These are phyloP conservation scores for Talaromyces marneffei DNA, from an alignment of 2,329 filamentous ascomycete genomes.

Conservation along the genomic window DNA sequence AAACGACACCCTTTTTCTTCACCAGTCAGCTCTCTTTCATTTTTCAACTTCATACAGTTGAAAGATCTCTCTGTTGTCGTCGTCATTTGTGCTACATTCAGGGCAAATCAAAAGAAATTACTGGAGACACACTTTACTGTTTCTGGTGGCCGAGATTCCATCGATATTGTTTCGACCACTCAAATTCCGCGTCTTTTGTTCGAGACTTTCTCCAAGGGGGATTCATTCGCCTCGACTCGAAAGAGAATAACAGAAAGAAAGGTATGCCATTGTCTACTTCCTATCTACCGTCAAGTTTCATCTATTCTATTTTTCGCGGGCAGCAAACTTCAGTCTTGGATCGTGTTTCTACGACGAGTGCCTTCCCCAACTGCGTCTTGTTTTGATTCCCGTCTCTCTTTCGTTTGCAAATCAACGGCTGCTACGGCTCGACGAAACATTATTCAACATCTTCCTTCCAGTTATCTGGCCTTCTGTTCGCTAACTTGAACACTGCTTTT, in stretches of 20 bases:
- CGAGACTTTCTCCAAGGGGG: background rate
- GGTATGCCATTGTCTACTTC: background rate
- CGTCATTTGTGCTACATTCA: background rate
- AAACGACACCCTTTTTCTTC: background rate
- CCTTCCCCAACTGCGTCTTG: background rate
- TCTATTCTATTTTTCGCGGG: background rate
- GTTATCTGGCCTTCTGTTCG: background rate
- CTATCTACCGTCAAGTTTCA: background rate
- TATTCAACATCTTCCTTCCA: background rate
- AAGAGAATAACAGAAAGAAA: constrained; percentile 3
- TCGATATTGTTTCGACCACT: background rate
- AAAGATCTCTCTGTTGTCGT: background rate
- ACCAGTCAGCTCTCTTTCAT: background rate
- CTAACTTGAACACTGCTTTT: background rate
- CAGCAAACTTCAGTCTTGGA: background rate
- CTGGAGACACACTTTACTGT: background rate
- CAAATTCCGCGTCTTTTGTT: background rate
- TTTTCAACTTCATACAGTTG: background rate
- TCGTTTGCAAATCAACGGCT: background rate
- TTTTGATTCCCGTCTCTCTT: background rate
- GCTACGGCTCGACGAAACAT: background rate
- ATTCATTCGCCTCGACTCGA: background rate
- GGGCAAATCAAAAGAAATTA: background rate
- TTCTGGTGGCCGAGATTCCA: constrained; percentile 2
- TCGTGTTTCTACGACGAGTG: background rate